phyloP scores from a whole-genome alignment of 1,139 yeast species.

The Taiozyma sp. region DNA sequence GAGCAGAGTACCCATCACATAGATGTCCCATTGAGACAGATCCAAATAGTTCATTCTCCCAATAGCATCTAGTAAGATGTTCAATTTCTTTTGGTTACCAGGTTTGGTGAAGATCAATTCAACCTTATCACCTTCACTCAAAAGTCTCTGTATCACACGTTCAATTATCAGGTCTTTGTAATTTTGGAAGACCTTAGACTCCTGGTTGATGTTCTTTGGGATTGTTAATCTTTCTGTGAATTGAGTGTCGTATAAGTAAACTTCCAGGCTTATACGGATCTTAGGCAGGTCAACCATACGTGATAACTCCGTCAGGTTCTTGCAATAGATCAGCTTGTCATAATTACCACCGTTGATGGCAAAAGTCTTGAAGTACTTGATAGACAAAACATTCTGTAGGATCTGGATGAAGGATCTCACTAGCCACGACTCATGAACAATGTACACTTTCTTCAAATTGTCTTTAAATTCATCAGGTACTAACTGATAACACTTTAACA shows the following conservation, averaged over 20 bases:
- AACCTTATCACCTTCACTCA: slow-evolving; percentile 37
- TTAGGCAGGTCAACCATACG: slow-evolving; percentile 65
- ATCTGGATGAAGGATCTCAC: slow-evolving; percentile 75
- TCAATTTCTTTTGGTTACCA: slow-evolving; percentile 47
- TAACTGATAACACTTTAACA: slow-evolving; percentile 64
- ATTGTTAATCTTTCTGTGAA: slow-evolving; percentile 29
- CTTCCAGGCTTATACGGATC: slow-evolving; percentile 69
- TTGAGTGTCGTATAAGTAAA: slow-evolving; percentile 50
- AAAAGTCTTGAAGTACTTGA: slow-evolving; percentile 32
- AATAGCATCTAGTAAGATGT: slow-evolving; percentile 46
- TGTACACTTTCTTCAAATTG: slow-evolving; percentile 55
- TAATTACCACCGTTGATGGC: slow-evolving; percentile 9
- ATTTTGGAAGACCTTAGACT: slow-evolving; percentile 27
- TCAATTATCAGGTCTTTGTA: slow-evolving; percentile 32
- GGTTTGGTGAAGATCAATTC: slow-evolving; percentile 53
- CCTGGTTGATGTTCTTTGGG: slow-evolving; percentile 27
- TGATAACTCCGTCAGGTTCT: slow-evolving; percentile 57
- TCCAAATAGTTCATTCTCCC: slow-evolving; percentile 49
- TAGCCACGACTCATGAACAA: slow-evolving; percentile 93
- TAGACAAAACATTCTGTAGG: slow-evolving; percentile 52
- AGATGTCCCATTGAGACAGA: slow-evolving; percentile 57
- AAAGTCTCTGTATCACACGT: slow-evolving; percentile 43
- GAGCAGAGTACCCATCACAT: slow-evolving; percentile 50
- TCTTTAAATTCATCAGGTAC: slow-evolving; percentile 56
- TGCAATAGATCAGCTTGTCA: slow-evolving; percentile 22